Evolutionary conservation across 2,329 filamentous ascomycete species (phyloP), one percentile per base, ranked within the genome.

Genomic region (Calonectria pseudoturangicola): DNA sequence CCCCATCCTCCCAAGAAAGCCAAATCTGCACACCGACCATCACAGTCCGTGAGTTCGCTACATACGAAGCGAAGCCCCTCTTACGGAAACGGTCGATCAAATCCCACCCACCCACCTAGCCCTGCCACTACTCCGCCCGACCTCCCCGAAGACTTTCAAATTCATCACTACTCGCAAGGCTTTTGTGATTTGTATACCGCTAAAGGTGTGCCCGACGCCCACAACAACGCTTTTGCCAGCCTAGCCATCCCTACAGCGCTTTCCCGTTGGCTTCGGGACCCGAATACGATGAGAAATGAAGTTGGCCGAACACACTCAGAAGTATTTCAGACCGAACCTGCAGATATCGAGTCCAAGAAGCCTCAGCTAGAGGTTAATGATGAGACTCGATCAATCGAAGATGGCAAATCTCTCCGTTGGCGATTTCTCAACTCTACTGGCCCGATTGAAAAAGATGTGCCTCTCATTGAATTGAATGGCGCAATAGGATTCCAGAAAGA

Each of bases 21-120:
- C 1, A 98, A 98, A 84, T 92, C 90, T n/a, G 92, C 89, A 60
- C 96, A 98, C 86, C 94, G 94, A 75, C 85, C 94, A 0, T 95
- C 92, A 39, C 92, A 93, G 71, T 98, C 96, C 1, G 86, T 94
- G 75, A 92, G 91, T 77, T 93, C 93, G n/a, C 87, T 93, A 64
- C 88, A 91, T 30, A 86, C 90, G 54, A 91, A 93, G 43, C 90
- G 92, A 72, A 92, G 91, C 71, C 90, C 93, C 68, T 90, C 89
- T 2, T 89, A 92, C 72, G 88, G 90, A 68, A 95, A 93, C 81
- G 82, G 91, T 85, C 84, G 92, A 85, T 74, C 88, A 81, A 83
- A 92, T 87, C 79, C 89, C 82, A 84, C 86, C 78, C 88, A 93
- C 84, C 87, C 92, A 83, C 84, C 92, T 33, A 98, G 95, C 82